Percentiles rank a stretch among this genome's conserved stretches.
These are phyloP conservation scores for Rhodotorula mucilaginosa DNA, from an alignment of 1,284 basidiomycete species.

Conservation along the genomic window DNA sequence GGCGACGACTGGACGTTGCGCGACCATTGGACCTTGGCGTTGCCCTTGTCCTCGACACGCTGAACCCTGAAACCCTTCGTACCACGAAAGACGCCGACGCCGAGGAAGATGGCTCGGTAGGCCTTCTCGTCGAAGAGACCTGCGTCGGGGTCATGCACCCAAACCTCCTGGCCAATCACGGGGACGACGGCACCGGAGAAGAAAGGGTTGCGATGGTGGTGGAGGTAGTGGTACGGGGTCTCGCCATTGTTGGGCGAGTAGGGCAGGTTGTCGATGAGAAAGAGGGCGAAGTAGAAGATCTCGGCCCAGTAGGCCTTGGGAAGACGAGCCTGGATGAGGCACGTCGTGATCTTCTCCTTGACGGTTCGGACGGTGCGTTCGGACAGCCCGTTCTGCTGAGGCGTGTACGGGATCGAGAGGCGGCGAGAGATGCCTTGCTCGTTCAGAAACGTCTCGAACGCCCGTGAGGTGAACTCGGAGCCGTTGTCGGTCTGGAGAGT, in stretches of 20 bases:
- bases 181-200: no score
- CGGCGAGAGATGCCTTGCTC: slow-evolving; percentile 45
- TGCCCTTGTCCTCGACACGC: no score
- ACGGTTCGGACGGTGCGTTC: slow-evolving; percentile 46
- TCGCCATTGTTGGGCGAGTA: slow-evolving; percentile 1
- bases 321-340: slow-evolving; percentile 44
- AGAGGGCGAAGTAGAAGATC: slow-evolving; percentile 32
- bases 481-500: slow-evolving; percentile 7
- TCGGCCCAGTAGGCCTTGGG: slow-evolving; percentile 49
- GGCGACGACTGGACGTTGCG: not conserved
- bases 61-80: no score
- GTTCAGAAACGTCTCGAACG: not conserved
- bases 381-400: slow-evolving; percentile 47
- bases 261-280: slow-evolving; percentile 6
- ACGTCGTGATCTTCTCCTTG: slow-evolving; percentile 42
- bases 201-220: not conserved
- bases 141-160: no score
- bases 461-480: not conserved
- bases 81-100: no score
- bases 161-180: no score
- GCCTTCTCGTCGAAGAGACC: not conserved
- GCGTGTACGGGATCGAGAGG: slow-evolving; percentile 51
- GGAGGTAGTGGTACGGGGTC: slow-evolving; percentile 6
- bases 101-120: not conserved
- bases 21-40: not conserved